phyloP scores from a whole-genome alignment of 371 early-diverging fungal species.

The Mucor irregularis region DNA sequence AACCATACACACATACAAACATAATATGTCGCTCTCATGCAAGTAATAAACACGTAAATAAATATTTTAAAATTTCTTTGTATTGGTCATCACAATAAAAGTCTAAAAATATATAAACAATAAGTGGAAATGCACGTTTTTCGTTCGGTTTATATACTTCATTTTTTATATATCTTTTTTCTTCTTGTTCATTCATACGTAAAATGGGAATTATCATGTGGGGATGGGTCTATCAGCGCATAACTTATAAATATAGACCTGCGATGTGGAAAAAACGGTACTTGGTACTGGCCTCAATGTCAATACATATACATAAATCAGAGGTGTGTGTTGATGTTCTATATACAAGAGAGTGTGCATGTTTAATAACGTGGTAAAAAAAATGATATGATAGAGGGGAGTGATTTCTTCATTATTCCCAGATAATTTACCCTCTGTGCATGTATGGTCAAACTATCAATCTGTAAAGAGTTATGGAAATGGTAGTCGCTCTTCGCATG shows the following conservation, averaged over 20 bases:
- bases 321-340: neutral
- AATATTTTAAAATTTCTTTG: too few species aligned
- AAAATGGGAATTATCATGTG: slow-evolving; percentile 8
- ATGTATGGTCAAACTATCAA: slow-evolving; percentile 6
- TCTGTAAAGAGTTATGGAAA: neutral
- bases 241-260: neutral
- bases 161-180: too few species aligned
- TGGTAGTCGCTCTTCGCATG: neutral
- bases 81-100: too few species aligned
- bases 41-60: too few species aligned
- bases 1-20: too few species aligned
- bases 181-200: neutral
- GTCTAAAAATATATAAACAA: too few species aligned
- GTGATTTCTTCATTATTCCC: slow-evolving; percentile 5
- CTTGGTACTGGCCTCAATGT: slow-evolving; percentile 9
- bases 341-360: neutral
- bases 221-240: slow-evolving; percentile 9
- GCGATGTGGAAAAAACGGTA: slow-evolving; percentile 7
- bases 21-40: too few species aligned
- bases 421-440: neutral
- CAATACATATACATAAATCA: slow-evolving; percentile 10
- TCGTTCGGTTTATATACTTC: too few species aligned
- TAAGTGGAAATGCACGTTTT: too few species aligned
- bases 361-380: neutral
- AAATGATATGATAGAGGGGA: neutral